Evolutionary conservation across 2,329 filamentous ascomycete genomes (phyloP), one percentile per base, ranked within the genome.

Genomic region (Diaporthe aspalathi): DNA sequence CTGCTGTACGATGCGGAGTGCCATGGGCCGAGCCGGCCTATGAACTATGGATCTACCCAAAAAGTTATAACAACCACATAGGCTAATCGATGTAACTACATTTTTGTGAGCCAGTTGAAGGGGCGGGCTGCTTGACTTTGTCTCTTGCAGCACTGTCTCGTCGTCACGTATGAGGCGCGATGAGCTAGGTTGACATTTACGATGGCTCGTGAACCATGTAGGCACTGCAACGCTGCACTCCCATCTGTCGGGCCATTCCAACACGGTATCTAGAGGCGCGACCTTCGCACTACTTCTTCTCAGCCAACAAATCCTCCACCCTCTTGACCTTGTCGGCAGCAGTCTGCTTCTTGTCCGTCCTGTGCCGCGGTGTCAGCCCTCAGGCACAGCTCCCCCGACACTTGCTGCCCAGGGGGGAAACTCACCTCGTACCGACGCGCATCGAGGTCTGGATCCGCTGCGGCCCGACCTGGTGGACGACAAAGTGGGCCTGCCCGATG

Each of bases 401-500:
- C 11, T 27, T 11, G 12, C 11, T 12, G n/a, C n/a, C 32, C 20
- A 3, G 20, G n/a, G n/a, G 9, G 7, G 17, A 12, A n/a, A 83
- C 86, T 78, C 76, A 92, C 92, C 92, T 90, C 35, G 92, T 92
- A 1, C 95, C 95, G 53, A 94, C 91, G 16, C 95, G 87, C 83
- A 98, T 95, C 79, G 95, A 94, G 35, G 91, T 93, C 85, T 98
- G 95, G 50, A 98, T 93, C 68, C 96, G 86, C 72, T 93, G 86
- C 43, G 94, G 89, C n/a, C 94, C 94, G 72, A 90, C 88, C 72
- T 90, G 83, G 79, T 97, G 94, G 27, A 97, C 89, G 57, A 94
- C 84, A 0, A 88, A 87, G 83, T 97, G 94, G 4, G 93, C 93
- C 83, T 95, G 93, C n/a, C 94, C 94, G 75, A 97, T 93, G 35